phyloP scores from a whole-genome alignment of 495 filamentous ascomycete genomes.

The Mycothermus thermophilus region DNA sequence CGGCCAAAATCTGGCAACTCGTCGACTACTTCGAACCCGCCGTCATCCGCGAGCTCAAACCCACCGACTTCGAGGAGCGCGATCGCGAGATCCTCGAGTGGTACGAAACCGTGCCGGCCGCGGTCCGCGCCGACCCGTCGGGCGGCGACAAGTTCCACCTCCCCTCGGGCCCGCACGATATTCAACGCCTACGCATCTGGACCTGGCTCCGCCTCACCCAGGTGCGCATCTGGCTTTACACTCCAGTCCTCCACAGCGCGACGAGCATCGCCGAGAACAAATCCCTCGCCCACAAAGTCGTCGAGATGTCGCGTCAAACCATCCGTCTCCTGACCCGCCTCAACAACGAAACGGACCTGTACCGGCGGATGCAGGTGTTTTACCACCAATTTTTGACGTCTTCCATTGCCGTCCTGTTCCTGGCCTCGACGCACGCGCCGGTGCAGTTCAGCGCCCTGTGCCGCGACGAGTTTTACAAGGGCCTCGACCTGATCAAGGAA shows the following conservation, averaged over 20 bases:
- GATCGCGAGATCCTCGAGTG: constrained; percentile 68
- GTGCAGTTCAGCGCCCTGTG: constrained; percentile 58
- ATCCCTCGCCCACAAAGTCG: constrained; percentile 51
- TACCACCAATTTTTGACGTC: constrained; percentile 83
- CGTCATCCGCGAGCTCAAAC: constrained; percentile 35
- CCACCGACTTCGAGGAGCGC: constrained; percentile 57
- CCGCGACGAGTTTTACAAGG: constrained; percentile 77
- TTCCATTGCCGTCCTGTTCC: constrained; percentile 66
- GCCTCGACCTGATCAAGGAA: constrained; percentile 65
- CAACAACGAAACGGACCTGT: constrained; percentile 69
- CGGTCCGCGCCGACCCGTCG: constrained; percentile 15
- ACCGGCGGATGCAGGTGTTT: constrained; percentile 62
- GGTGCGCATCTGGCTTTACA: constrained; percentile 67
- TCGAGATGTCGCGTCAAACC: constrained; percentile 68
- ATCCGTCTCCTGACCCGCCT: constrained; percentile 59
- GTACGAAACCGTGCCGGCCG: constrained; percentile 41
- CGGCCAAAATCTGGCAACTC: constrained; percentile 65
- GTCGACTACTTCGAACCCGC: constrained; percentile 43
- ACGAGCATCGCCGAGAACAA: constrained; percentile 62
- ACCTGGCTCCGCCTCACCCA: constrained; percentile 61
- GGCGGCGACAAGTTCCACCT: constrained; percentile 10
- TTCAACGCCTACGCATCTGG: constrained; percentile 46
- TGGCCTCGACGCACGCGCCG: constrained; percentile 71
- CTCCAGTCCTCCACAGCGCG: constrained; percentile 64
- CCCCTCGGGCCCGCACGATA: constrained; percentile 25